A percentile compares a stretch with the other conserved stretches of the same genome.
Evolutionary conservation across 352 stramenopile genomes (phyloP).

Genomic region (Peronospora destructor): DNA sequence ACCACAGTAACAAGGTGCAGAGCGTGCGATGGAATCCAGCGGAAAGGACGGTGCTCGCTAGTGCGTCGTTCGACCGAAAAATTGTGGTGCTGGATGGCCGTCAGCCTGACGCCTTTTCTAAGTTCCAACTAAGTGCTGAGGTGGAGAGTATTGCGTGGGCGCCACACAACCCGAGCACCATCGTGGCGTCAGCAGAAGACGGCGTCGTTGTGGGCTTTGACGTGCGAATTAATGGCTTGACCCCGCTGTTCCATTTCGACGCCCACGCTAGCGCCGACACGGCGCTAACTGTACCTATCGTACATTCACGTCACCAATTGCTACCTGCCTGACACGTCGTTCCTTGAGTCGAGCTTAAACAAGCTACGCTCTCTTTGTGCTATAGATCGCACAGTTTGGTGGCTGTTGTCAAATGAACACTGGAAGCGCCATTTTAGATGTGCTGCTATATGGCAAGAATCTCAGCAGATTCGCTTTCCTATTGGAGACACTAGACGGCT

Average conservation of each 20-base stretch:
- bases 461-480: too few species aligned
- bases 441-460: too few species aligned
- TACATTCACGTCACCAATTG: too few species aligned
- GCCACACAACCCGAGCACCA: constrained; percentile 86
- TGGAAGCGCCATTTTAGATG: too few species aligned
- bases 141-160: constrained; percentile 92
- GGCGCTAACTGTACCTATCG: too few species aligned
- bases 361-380: too few species aligned
- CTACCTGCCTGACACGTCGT: too few species aligned
- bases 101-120: constrained; percentile 69
- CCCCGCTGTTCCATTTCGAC: constrained; percentile 89
- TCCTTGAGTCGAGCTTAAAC: too few species aligned
- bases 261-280: constrained; percentile 86
- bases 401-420: too few species aligned
- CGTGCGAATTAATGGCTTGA: constrained; percentile 90
- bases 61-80: constrained; percentile 91
- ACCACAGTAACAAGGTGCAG: constrained; percentile 99
- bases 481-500: too few species aligned
- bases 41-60: constrained; percentile 94
- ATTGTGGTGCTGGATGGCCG: constrained; percentile 92
- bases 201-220: constrained; percentile 92
- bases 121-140: constrained; percentile 77
- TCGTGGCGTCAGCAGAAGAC: constrained; percentile 93
- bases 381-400: too few species aligned
- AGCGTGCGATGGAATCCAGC: constrained; percentile 93